These are phyloP conservation scores for Lachancea sp. DNA, from an alignment of 805 yeast genomes.

Conservation along the genomic window DNA sequence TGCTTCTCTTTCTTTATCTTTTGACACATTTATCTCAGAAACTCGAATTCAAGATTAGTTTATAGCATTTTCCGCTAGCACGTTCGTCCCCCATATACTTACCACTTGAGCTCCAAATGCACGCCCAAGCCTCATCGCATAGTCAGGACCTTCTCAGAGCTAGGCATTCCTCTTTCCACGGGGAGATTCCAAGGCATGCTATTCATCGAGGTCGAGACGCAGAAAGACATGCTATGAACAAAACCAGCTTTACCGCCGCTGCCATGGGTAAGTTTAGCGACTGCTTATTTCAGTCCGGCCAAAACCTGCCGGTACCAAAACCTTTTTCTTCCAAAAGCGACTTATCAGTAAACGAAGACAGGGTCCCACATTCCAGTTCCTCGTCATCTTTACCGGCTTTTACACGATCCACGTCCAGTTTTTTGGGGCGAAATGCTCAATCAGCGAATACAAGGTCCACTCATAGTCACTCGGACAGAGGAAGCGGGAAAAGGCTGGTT, in stretches of 20 bases:
- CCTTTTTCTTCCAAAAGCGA: constrained; percentile 2
- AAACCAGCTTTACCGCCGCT: constrained; percentile 25
- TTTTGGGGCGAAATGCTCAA: neutral
- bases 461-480: neutral
- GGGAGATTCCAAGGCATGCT: constrained; percentile 10
- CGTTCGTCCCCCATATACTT: no score
- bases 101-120: neutral
- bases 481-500: constrained; percentile 7
- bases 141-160: neutral
- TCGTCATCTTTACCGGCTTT: constrained; percentile 9
- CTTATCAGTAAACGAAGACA: constrained; percentile 10
- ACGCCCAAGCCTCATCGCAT: neutral
- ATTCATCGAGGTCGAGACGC: constrained; percentile 3
- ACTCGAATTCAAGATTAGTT: no score
- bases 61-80: no score
- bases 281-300: constrained; percentile 17
- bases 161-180: constrained; percentile 11
- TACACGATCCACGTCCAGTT: constrained; percentile 10
- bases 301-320: neutral
- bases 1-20: neutral
- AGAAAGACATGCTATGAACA: constrained; percentile 1
- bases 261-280: constrained; percentile 27
- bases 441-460: neutral
- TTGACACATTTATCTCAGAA: neutral
- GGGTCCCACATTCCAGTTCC: constrained; percentile 9